phyloP scores from a whole-genome alignment of 352 stramenopile species.

The Globisporangium okanoganense region DNA sequence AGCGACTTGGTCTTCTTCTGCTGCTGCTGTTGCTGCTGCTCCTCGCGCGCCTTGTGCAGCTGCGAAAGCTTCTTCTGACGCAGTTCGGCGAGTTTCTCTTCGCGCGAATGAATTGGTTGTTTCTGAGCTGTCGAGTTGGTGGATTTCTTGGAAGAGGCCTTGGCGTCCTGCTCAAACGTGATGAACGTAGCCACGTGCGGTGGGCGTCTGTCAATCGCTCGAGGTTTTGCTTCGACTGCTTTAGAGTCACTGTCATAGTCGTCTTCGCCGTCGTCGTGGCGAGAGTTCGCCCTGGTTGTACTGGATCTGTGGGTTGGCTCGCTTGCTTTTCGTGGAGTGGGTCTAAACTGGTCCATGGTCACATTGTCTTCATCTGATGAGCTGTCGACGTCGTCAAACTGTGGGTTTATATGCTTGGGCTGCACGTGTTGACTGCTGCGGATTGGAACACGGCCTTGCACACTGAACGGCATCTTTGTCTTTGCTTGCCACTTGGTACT shows the following conservation, averaged over 20 bases:
- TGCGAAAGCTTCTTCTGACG: slow-evolving; percentile 63
- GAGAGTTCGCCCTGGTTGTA: neutral
- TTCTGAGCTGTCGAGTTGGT: neutral
- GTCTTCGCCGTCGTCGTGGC: neutral
- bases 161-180: slow-evolving; percentile 13
- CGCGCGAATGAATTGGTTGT: neutral
- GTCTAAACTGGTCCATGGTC: neutral
- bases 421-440: slow-evolving; percentile 9
- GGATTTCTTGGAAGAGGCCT: neutral
- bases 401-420: neutral
- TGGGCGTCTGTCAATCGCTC: neutral
- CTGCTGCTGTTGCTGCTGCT: slow-evolving; percentile 29
- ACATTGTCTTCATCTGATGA: slow-evolving; percentile 1
- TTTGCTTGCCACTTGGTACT: neutral
- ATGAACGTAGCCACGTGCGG: slow-evolving; percentile 19
- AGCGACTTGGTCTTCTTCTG: slow-evolving; percentile 14
- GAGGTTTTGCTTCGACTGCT: neutral
- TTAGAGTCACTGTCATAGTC: neutral
- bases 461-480: slow-evolving; percentile 13
- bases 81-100: slow-evolving; percentile 35
- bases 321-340: neutral
- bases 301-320: neutral
- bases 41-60: slow-evolving; percentile 42
- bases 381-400: slow-evolving; percentile 5
- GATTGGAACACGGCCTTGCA: slow-evolving; percentile 40